Base-by-base conservation (phyloP, 1,139 yeast genomes). In the Blastobotrys malaysiensis region DNA sequence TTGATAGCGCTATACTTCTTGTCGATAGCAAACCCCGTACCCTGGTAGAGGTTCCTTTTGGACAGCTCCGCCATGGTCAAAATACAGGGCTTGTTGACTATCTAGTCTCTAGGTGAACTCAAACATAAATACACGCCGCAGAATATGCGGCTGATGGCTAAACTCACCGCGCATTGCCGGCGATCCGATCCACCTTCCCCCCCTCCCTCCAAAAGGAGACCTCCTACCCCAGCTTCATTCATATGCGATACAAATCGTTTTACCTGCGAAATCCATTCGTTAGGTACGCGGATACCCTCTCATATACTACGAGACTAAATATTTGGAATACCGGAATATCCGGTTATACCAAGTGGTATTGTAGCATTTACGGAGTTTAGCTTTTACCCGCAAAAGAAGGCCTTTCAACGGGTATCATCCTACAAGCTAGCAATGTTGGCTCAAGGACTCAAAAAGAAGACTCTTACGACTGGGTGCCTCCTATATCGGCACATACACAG, bases 1-100 rank as follows among this genome's bases (percentile, higher is more conserved):
- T 75, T 73, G 22, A 78, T 70, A 4, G 88, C 76, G 52, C 77
- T 74, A 69, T 88, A 90, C 49, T 88, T 73, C 1, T 79, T 70
- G 57, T 85, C 86, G 48, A 88, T 75, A 45, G 82, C 81, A 68
- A 90, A 88, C 53, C 60, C 61, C 22, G 65, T 59, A n/a, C 57
- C 56, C 45, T 55, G 56, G 52, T 60, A 62, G 16, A 54, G 55
- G 22, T 59, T 57, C 31, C 64, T 26, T 20, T 46, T 50, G 13
- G 24, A 24, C 4, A 50, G 51, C 31, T 52, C 52, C 1, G 46
- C 22, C 51, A 49, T 49, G 3, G 45, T 43, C 45, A 16, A 36
- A n/a, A 36, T 5, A n/a, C 44, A 16, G 24, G 45, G 22, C 14
- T 55, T 31, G 39, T 31, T 31, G 39, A 31, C 39, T 31, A 16